phyloP scores from a whole-genome alignment of 345 rosid species.

The thale cress (Arabidopsis thaliana) region DNA sequence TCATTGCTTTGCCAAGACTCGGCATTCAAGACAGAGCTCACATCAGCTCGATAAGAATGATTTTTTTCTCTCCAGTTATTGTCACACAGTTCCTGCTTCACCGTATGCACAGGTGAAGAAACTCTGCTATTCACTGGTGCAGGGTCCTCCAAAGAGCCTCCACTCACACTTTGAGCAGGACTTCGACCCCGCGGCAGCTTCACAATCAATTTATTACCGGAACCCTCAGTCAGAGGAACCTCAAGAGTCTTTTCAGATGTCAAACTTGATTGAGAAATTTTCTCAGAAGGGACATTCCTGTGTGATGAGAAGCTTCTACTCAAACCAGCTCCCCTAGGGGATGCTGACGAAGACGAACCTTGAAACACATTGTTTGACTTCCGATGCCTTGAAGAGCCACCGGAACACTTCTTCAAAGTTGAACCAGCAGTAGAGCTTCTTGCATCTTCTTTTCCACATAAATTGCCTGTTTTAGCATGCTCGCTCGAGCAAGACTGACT shows the following conservation, averaged over 20 bases:
- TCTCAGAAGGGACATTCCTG: slow-evolving; percentile 60
- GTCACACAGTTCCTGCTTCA: slow-evolving; percentile 65
- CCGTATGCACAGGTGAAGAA: slow-evolving; percentile 62
- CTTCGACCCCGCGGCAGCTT: slow-evolving; percentile 79
- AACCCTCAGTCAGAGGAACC: slow-evolving; percentile 58
- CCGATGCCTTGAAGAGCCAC: slow-evolving; percentile 8
- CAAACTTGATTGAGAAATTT: slow-evolving; percentile 54
- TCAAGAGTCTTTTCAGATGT: slow-evolving; percentile 62
- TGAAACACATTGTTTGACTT: slow-evolving; percentile 1
- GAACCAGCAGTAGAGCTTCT: slow-evolving; percentile 5
- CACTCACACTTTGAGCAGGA: slow-evolving; percentile 69
- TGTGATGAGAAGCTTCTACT: slow-evolving; percentile 59
- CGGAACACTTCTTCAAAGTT: neutral
- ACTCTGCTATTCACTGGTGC: slow-evolving; percentile 58
- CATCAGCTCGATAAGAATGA: slow-evolving; percentile 50
- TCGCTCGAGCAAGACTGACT: slow-evolving; percentile 2
- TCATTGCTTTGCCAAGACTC: slow-evolving; percentile 77
- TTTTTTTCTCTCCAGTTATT: slow-evolving; percentile 52
- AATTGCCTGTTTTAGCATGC: slow-evolving; percentile 3
- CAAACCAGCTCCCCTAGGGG: slow-evolving; percentile 53
- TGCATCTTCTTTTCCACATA: neutral
- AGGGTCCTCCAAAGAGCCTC: slow-evolving; percentile 72
- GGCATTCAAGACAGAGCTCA: slow-evolving; percentile 50
- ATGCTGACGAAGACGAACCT: neutral
- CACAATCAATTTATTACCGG: slow-evolving; percentile 69